Base-by-base conservation (phyloP, 2,329 filamentous ascomycete genomes). In the Shiraia bambusicola region DNA sequence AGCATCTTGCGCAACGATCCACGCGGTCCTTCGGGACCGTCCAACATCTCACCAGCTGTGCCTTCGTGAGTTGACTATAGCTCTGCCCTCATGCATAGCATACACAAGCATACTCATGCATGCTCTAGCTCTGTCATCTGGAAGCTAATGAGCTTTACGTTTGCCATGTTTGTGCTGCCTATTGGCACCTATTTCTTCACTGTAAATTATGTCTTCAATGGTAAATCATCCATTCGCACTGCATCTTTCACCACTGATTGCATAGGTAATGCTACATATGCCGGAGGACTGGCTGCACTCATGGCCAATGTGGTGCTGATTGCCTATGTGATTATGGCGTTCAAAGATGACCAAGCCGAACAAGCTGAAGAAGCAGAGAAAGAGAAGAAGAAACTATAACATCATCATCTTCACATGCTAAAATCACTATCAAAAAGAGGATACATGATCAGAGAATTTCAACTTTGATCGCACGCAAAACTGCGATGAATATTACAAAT, bases 251-350 rank as follows among this genome's bases (percentile, higher is more conserved):
- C 15, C 9, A 34, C 14, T 48, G 34, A 50, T 27, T 47, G 38
- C 34, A 19, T 33, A 95, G 92, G 90, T 54, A 95, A 95, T 69
- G 80, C 89, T 11, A 95, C 91, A 2, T 92, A 83, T 58, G 89
- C 91, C 3, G 93, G 91, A 11, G 90, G 82, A 1, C 75, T 87
- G 25, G 93, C 93, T 1, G 93, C 93, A 14, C 72, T 97, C 36
- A 83, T 94, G 67, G 93, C 93, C 10, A 98, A 98, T 58, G 80
- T 94, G 2, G 89, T 98, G 3, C 74, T 98, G 36, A 80, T 97
- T 42, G 83, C 79, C n/a, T 98, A 97, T 69, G 82, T 97, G 30
- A 73, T 96, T 42, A 88, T 95, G 14, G 93, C 93, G 3, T 91
- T 95, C 80, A 83, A 79, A 47, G 93, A 98, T 67, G 93, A 97